Conservation (phyloP, 257 asterid species). For the Solanum lycopersicoides region DNA sequence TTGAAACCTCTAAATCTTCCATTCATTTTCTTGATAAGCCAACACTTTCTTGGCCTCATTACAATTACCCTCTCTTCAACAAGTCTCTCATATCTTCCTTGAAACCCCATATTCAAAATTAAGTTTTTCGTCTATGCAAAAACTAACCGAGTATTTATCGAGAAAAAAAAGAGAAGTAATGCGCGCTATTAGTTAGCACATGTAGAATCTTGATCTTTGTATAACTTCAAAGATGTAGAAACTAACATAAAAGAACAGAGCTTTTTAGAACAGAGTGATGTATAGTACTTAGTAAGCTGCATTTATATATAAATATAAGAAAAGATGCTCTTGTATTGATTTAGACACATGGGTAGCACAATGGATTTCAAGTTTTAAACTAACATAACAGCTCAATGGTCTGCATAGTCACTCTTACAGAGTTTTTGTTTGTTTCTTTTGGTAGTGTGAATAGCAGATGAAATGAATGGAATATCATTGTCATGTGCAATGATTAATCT, state of each 20-base stretch:
- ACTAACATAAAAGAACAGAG: neutral
- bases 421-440: neutral
- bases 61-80: slow-evolving; percentile 6
- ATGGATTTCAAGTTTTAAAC: neutral
- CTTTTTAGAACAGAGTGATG: neutral
- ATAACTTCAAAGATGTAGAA: neutral
- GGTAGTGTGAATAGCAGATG: slow-evolving; percentile 9
- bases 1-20: slow-evolving; percentile 47
- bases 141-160: slow-evolving; percentile 3
- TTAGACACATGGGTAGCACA: slow-evolving; percentile 14
- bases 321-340: slow-evolving; percentile 4
- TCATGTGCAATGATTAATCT: slow-evolving; percentile 37
- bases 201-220: slow-evolving; percentile 20
- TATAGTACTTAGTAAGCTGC: neutral
- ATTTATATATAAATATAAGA: neutral
- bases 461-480: slow-evolving; percentile 14
- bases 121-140: neutral
- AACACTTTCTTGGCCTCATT: slow-evolving; percentile 21
- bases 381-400: slow-evolving; percentile 8
- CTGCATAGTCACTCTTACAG: slow-evolving; percentile 4
- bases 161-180: neutral
- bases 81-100: slow-evolving; percentile 39
- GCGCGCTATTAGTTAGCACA: slow-evolving; percentile 11
- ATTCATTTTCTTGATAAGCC: slow-evolving; percentile 25
- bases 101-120: slow-evolving; percentile 4